Conservation (phyloP, 2,329 filamentous ascomycete species). For the Periconia digitata region DNA sequence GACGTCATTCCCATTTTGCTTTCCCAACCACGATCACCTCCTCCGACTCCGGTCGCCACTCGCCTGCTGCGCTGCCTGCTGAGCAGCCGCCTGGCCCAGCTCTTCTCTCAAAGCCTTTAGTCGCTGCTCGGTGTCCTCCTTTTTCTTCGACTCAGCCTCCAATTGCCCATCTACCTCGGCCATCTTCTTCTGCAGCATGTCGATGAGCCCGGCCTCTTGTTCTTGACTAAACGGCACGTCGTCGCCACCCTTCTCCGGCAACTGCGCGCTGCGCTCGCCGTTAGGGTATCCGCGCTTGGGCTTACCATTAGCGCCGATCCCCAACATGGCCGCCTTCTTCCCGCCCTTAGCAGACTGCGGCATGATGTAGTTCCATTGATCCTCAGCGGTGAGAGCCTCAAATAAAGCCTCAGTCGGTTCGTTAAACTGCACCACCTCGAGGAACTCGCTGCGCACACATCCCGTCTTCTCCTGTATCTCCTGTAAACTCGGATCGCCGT, state of each 20-base stretch:
- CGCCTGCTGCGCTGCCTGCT: constrained; percentile 41
- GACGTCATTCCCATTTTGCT: no score
- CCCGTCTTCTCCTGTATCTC: constrained; percentile 58
- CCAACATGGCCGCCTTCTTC: constrained; percentile 36
- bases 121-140: constrained; percentile 34
- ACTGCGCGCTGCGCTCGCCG: constrained; percentile 39
- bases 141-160: constrained; percentile 32
- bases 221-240: constrained; percentile 39
- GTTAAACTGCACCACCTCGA: constrained; percentile 96
- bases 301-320: constrained; percentile 31
- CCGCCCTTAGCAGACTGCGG: constrained; percentile 43
- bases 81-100: constrained; percentile 38
- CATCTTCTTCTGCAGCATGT: constrained; percentile 33
- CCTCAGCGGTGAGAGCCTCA: constrained; percentile 77
- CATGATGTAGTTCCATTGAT: constrained; percentile 55
- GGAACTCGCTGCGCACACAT: constrained; percentile 74
- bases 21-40: no score
- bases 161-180: constrained; percentile 35
- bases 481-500: constrained; percentile 68
- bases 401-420: constrained; percentile 94
- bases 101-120: constrained; percentile 34
- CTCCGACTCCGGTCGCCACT: constrained; percentile 40
- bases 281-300: constrained; percentile 38
- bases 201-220: constrained; percentile 36
- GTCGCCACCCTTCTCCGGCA: constrained; percentile 38